Base-by-base conservation (phyloP, 2,329 filamentous ascomycete species). In the Aspergillus ruber region DNA sequence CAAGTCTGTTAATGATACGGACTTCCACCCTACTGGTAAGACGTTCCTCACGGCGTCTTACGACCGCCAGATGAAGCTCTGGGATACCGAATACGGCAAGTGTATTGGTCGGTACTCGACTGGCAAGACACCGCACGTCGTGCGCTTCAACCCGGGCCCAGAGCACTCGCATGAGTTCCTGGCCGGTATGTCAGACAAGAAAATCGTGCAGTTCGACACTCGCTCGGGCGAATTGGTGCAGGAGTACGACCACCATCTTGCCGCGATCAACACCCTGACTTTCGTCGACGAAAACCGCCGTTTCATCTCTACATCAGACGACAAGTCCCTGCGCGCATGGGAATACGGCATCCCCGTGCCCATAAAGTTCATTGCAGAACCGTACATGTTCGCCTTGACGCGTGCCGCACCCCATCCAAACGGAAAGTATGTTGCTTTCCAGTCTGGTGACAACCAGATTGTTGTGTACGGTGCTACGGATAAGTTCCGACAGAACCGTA, bases 331-430 rank as follows among this genome's bases (percentile, higher is more conserved):
- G 20, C 85, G 93, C 51, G 91, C 91, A 1, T 98, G 94, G 94
- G 94, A 98, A 71, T 97, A 95, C 74, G 89, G 90, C 59, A 97
- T 98, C 58, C 93, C 93, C 1, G 93, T 98, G 0, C 93, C 93
- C 0, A 97, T 98, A 77, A 97, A 96, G 67, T 94, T 94, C 74
- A 94, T 95, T 62, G 91, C 91, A 21, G 93, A 98, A 67, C 90
- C 91, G 2, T 89, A 96, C 74, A 96, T 98, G 90, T 98, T 93
- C 70, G 85, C 90, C 6, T 88, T 98, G 78, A 94, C 90, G 4
- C 86, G 90, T 12, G 84, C 90, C 2, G 80, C 88, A 0, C 74
- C 83, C 4, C 93, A 98, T 63, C 93, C 93, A 0, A 88, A 82
- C 52, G 88, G 90, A 57, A 96, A 96, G 70, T 95, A 94, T 66